phyloP scores from a whole-genome alignment of 2,329 filamentous ascomycete species.

The Exutisphaerella laricina region DNA sequence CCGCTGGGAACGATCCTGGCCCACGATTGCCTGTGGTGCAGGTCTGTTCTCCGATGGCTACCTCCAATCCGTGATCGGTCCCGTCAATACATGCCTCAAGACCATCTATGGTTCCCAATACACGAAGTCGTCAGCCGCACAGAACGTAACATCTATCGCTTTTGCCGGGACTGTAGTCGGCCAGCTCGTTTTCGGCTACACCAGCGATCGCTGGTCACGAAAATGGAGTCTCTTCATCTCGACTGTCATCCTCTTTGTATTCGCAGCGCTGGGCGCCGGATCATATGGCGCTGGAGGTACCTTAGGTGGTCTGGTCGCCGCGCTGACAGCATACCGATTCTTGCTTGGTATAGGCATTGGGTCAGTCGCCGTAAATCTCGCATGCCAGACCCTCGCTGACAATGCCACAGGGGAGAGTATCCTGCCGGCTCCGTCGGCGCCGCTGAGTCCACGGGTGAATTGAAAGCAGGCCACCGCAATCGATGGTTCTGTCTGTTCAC shows the following conservation, averaged over 20 bases:
- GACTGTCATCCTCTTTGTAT: conserved; percentile 77
- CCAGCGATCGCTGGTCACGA: conserved; percentile 77
- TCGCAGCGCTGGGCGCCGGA: conserved; percentile 71
- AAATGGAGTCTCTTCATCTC: conserved; percentile 76
- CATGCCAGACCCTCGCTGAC: no score
- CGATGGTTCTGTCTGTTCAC: conserved; percentile 76
- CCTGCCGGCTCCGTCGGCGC: conserved; percentile 77
- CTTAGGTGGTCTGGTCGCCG: conserved; percentile 65
- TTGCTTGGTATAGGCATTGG: conserved; percentile 54
- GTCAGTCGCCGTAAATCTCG: conserved; percentile 30
- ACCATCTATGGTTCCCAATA: conserved; percentile 66
- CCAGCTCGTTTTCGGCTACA: conserved; percentile 73
- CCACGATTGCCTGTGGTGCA: conserved; percentile 81
- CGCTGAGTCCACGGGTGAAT: conserved; percentile 76
- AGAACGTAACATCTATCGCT: conserved; percentile 68
- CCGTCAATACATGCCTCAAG: conserved; percentile 70
- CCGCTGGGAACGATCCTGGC: conserved; percentile 34
- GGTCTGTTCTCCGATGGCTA: conserved; percentile 91
- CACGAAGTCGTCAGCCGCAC: conserved; percentile 59
- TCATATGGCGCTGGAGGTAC: conserved; percentile 70
- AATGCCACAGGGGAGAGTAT: conserved; percentile 67
- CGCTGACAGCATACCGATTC: conserved; percentile 77
- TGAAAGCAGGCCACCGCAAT: conserved; percentile 76
- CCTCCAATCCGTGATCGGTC: conserved; percentile 85
- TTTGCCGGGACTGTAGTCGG: conserved; percentile 83